Evolutionary conservation across 495 filamentous ascomycete species (phyloP).

Genomic region (Xylaria venustula): DNA sequence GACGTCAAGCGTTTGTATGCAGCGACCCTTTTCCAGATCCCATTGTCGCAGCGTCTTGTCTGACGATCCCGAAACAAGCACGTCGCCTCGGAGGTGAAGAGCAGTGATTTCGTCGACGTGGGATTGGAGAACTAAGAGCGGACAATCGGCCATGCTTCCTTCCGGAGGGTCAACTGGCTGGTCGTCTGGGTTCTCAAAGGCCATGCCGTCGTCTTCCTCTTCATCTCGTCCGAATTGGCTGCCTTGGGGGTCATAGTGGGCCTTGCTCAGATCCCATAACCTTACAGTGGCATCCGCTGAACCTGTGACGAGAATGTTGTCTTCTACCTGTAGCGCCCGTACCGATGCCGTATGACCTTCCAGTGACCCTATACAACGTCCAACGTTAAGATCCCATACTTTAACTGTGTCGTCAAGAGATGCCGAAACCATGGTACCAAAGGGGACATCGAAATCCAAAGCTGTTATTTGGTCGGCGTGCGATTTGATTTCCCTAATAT

Average conservation of each 20-base stretch:
- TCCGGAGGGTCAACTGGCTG: constrained; percentile 60
- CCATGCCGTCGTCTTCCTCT: constrained; percentile 61
- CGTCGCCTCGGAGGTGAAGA: constrained; percentile 82
- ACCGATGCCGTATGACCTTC: constrained; percentile 97
- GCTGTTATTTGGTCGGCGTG: constrained; percentile 88
- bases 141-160: constrained; percentile 81
- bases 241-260: constrained; percentile 58
- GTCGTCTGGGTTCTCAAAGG: constrained; percentile 58
- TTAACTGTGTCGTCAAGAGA: constrained; percentile 94
- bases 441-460: constrained; percentile 93
- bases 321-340: constrained; percentile 87
- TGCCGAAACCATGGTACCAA: constrained; percentile 92
- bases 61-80: constrained; percentile 89
- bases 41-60: constrained; percentile 97
- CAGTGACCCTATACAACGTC: constrained; percentile 83
- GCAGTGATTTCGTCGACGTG: constrained; percentile 96
- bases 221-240: constrained; percentile 65
- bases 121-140: constrained; percentile 79
- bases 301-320: constrained; percentile 92
- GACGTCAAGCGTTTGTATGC: constrained; percentile 97
- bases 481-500: constrained; percentile 82
- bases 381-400: constrained; percentile 94
- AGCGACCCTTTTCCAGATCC: constrained; percentile 93
- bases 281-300: constrained; percentile 94
- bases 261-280: constrained; percentile 81